Percentiles rank a stretch among this genome's conserved stretches.
Conservation (phyloP, 176 grass and related monocot species). For the Rhynchospora breviuscula region DNA sequence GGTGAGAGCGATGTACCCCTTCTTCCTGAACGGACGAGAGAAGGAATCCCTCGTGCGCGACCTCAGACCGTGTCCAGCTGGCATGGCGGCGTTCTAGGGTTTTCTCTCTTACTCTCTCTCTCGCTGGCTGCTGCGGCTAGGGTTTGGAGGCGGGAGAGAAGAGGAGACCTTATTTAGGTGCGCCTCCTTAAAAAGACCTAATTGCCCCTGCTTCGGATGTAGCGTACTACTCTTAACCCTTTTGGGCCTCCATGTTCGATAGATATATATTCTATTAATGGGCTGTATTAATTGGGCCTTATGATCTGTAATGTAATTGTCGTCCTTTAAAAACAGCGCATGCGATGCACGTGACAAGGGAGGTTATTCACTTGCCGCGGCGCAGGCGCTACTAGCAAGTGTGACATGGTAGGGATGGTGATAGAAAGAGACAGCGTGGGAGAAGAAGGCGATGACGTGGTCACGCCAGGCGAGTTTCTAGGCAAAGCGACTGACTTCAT, state of each 20-base stretch:
- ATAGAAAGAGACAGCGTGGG: conserved; percentile 43
- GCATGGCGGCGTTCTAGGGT: conserved; percentile 43
- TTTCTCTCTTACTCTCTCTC: neutral
- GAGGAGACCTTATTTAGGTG: neutral
- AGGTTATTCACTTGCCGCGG: neutral
- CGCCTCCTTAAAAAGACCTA: neutral
- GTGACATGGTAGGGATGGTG: conserved; percentile 43
- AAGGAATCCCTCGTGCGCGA: conserved; percentile 72
- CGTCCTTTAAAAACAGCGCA: no score
- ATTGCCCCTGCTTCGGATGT: neutral
- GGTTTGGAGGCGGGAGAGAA: neutral
- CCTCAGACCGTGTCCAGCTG: conserved; percentile 71
- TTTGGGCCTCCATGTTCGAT: neutral
- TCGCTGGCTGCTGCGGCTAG: conserved; percentile 9
- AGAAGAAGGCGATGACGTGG: conserved; percentile 25
- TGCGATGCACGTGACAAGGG: neutral
- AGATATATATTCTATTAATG: no score
- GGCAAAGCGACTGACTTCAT: conserved; percentile 35
- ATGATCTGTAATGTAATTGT: no score
- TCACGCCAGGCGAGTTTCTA: conserved; percentile 74
- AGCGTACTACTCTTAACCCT: no score
- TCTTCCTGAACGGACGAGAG: conserved; percentile 63
- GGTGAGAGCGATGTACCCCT: conserved; percentile 72
- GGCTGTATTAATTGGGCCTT: no score
- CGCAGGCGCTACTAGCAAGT: neutral